Evolutionary conservation across 176 grass and related monocot species (phyloP).

Genomic region (Rhynchospora breviuscula): DNA sequence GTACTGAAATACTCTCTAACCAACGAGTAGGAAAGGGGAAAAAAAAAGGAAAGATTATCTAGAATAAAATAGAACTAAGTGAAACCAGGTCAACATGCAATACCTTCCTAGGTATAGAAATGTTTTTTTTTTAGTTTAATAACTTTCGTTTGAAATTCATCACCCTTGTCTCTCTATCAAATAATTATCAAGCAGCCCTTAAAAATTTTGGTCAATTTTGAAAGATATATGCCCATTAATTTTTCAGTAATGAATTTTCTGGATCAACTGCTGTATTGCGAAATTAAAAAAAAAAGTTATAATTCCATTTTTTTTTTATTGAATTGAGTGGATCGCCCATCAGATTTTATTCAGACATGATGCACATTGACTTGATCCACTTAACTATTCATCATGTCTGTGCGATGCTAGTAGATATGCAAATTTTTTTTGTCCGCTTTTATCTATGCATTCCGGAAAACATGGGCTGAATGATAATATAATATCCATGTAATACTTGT

Average conservation of each 20-base stretch:
- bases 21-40: neutral
- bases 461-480: no score
- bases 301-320: neutral
- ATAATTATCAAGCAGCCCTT: no score
- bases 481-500: no score
- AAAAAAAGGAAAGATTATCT: neutral
- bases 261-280: neutral
- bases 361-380: neutral
- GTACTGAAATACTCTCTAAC: neutral
- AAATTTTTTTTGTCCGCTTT: no score
- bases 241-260: neutral
- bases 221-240: no score
- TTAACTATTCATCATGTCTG: neutral
- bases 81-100: neutral
- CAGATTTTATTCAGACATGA: neutral
- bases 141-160: no score
- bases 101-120: neutral
- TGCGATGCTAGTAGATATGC: neutral
- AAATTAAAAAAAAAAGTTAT: neutral
- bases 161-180: no score
- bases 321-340: neutral
- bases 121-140: neutral
- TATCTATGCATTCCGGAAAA: no score
- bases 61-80: neutral
- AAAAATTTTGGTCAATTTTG: no score